These are phyloP conservation scores for Urochloa ruziziensis DNA, from an alignment of 176 grass and related monocot species.

Conservation along the genomic window DNA sequence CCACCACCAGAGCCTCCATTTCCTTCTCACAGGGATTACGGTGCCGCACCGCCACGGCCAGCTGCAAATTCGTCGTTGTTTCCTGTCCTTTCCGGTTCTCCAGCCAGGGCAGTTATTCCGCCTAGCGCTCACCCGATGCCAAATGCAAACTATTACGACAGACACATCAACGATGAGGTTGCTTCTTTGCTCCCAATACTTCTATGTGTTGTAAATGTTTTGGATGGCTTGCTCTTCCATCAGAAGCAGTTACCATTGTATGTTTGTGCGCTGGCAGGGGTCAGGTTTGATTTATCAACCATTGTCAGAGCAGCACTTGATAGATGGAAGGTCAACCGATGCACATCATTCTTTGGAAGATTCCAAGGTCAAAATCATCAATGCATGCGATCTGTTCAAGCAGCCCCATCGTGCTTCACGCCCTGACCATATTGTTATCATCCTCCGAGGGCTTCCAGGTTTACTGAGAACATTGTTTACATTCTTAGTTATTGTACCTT, in stretches of 20 bases:
- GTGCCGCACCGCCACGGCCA: conserved; percentile 23
- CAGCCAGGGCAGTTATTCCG: conserved; percentile 4
- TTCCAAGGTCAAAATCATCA: conserved; percentile 51
- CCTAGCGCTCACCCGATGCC: conserved; percentile 27
- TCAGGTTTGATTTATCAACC: conserved; percentile 36
- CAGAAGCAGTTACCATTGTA: conserved; percentile 22
- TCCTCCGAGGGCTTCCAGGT: conserved; percentile 96
- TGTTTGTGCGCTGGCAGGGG: conserved; percentile 40
- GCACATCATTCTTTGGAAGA: conserved; percentile 28
- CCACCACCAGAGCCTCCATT: conserved; percentile 32
- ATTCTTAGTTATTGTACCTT: neutral
- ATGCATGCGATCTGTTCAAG: conserved; percentile 82
- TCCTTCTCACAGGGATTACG: conserved; percentile 26
- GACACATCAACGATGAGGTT: conserved; percentile 39
- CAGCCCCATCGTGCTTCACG: conserved; percentile 67
- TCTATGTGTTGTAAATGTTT: neutral
- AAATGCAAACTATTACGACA: conserved; percentile 36
- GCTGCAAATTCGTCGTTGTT: conserved; percentile 42
- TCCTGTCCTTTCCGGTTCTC: conserved; percentile 54
- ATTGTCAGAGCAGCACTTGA: conserved; percentile 35
- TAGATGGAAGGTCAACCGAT: conserved; percentile 31
- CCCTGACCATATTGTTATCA: conserved; percentile 93
- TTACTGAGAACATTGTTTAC: conserved; percentile 1
- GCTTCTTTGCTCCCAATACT: neutral
- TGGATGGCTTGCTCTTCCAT: neutral